Evolutionary conservation across 768 basidiomycete species (phyloP), one percentile per base, ranked within the genome.

Genomic region (Mycena vulgaris): DNA sequence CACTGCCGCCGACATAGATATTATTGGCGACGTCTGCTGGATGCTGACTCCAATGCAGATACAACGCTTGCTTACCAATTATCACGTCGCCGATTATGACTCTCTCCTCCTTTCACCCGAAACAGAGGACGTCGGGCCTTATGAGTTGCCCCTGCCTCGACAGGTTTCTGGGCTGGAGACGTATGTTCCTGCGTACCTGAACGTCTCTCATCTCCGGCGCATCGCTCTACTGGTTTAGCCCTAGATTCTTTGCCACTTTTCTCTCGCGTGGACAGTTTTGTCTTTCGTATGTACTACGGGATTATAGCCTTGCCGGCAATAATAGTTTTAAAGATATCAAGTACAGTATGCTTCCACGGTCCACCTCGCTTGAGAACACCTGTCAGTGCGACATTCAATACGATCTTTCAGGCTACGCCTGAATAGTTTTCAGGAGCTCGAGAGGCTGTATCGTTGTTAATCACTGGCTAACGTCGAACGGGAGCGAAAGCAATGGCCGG

Each of bases 11-110:
- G 98, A 99, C 78, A 98, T 99, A 70, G 97, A 99, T 83, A 99
- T 99, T 77, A 97, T 99, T 76, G 98, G 98, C 80, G 95, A 97
- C 78, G 97, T 99, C 70, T 99, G 97, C 86, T 99, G 98, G 97
- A 99, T 99, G 93, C 87, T 99, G 51, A 98, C 95, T 72, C 98
- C 98, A 2, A 97, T 97, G 82, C 98, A 99, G 81, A 99, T 99
- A 73, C 98, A 99, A 84, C 93, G 98, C 79, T 96, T 99, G 91
- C 98, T 98, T 81, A 95, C 95, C 66, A 97, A 97, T 80, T 98
- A 99, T 83, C 98, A 98, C 78, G 97, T 97, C 70, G 98, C 97
- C 52, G 98, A 99, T 83, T 99, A 99, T 80, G 98, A 99, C 80
- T 97, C 98, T 79, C 87, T 99, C 23, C 90, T 99, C 67, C 91